Evolutionary conservation across 257 asterid genomes (phyloP).

Genomic region (Marsdenia floribunda): DNA sequence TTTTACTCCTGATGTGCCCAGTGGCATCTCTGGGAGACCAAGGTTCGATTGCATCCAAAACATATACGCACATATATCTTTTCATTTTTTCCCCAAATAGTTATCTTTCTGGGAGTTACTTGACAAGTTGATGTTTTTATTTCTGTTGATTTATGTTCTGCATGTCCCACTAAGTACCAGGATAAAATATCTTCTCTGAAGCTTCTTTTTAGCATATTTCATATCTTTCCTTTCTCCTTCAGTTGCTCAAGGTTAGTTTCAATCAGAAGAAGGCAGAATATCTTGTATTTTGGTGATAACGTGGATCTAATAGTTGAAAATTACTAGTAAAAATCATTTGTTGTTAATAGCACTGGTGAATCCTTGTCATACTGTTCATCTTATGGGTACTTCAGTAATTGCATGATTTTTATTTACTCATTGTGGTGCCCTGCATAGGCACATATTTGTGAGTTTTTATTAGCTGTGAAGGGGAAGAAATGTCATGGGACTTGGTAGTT

Average conservation of each 20-base stretch:
- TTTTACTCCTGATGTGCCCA: constrained; percentile 77
- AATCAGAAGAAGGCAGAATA: background rate
- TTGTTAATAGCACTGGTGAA: background rate
- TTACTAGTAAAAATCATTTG: background rate
- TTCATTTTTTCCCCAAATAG: background rate
- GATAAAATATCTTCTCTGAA: background rate
- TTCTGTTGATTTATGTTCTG: background rate
- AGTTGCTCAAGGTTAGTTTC: background rate
- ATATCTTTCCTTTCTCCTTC: background rate
- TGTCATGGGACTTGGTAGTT: background rate
- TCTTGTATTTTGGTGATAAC: background rate
- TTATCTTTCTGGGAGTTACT: constrained; percentile 11
- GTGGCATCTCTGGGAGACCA: constrained; percentile 56
- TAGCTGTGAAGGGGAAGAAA: background rate
- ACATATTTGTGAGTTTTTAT: background rate
- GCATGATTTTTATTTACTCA: background rate
- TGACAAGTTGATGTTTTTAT: background rate
- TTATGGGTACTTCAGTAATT: background rate
- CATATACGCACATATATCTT: background rate
- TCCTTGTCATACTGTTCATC: background rate
- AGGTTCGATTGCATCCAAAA: constrained; percentile 42
- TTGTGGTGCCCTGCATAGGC: background rate
- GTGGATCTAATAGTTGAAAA: background rate
- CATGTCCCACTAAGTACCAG: background rate
- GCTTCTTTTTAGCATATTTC: background rate